Conservation (phyloP, 208 protist genomes). For the Trypanosoma caninum region DNA sequence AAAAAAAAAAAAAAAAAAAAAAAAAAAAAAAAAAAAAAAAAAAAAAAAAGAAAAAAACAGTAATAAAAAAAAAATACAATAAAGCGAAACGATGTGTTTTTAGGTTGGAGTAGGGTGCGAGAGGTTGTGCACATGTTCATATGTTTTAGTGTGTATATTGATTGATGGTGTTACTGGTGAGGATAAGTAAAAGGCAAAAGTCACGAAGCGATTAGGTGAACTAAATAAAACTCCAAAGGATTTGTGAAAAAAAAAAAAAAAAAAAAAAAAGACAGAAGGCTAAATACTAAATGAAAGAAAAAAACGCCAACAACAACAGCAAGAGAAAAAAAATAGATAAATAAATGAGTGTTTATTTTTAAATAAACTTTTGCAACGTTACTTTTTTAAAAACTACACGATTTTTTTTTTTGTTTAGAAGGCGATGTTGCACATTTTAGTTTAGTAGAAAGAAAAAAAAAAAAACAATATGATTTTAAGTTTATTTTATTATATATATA, state of each 20-base stretch:
- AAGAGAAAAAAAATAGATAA: neutral
- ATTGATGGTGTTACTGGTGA: too few relatives aligned
- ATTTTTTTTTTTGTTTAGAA: too few relatives aligned
- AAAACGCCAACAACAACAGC: neutral
- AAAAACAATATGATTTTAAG: neutral
- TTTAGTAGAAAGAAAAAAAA: too few relatives aligned
- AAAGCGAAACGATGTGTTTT: neutral
- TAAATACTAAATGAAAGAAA: neutral
- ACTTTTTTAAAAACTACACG: too few relatives aligned
- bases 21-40: neutral
- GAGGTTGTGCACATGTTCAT: neutral
- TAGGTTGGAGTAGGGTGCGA: neutral
- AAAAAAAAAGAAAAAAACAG: neutral
- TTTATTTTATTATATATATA: neutral
- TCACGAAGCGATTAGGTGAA: neutral
- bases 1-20: slow-evolving; percentile 1
- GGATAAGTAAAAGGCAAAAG: too few relatives aligned
- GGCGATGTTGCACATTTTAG: too few relatives aligned
- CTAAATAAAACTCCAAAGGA: neutral
- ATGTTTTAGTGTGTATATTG: too few relatives aligned
- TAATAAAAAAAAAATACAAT: neutral
- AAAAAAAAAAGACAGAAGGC: slow-evolving; percentile 22
- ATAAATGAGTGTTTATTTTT: too few relatives aligned
- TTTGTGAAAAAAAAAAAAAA: neutral
- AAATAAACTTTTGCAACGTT: too few relatives aligned